Percentiles rank a stretch among this genome's conserved stretches.
phyloP scores from a whole-genome alignment of 1,139 yeast species.

The Zhuliangozyma parablackwelliae region DNA sequence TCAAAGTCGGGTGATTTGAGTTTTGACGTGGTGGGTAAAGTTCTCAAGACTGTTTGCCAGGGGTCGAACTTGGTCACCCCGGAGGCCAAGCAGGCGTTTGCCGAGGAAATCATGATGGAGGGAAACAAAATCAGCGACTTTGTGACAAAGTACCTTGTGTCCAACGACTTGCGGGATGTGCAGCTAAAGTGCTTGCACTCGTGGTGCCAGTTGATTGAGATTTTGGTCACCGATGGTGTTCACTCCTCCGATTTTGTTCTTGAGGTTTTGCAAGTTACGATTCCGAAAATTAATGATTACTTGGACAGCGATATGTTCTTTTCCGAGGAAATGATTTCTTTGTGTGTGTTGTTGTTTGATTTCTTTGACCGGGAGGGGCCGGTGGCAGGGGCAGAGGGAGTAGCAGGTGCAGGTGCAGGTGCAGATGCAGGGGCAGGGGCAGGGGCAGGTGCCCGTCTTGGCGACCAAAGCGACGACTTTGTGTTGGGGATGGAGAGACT shows the following conservation, averaged over 20 bases:
- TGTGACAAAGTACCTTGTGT: constrained; percentile 40
- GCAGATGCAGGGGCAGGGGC: no score
- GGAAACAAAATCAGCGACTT: constrained; percentile 28
- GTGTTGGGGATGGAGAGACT: constrained; percentile 42
- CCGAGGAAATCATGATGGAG: constrained; percentile 24
- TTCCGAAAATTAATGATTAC: constrained; percentile 75
- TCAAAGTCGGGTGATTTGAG: constrained; percentile 16
- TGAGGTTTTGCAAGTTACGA: constrained; percentile 68
- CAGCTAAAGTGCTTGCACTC: constrained; percentile 67
- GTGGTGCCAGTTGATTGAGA: constrained; percentile 79
- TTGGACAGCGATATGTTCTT: constrained; percentile 61
- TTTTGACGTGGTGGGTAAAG: constrained; percentile 18
- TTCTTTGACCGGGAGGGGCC: constrained; percentile 45
- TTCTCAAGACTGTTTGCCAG: constrained; percentile 22
- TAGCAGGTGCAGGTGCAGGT: no score
- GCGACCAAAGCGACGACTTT: constrained; percentile 28
- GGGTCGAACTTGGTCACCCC: constrained; percentile 14
- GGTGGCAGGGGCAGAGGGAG: no score
- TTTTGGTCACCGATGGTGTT: constrained; percentile 56
- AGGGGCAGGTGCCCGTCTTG: no score
- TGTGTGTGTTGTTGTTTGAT: constrained; percentile 69
- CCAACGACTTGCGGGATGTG: constrained; percentile 41
- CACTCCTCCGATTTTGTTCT: constrained; percentile 51
- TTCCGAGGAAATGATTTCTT: constrained; percentile 73
- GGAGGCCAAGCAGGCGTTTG: constrained; percentile 20